Conservation (phyloP, 2,329 filamentous ascomycete species). For the Cryphonectria parasitica region DNA sequence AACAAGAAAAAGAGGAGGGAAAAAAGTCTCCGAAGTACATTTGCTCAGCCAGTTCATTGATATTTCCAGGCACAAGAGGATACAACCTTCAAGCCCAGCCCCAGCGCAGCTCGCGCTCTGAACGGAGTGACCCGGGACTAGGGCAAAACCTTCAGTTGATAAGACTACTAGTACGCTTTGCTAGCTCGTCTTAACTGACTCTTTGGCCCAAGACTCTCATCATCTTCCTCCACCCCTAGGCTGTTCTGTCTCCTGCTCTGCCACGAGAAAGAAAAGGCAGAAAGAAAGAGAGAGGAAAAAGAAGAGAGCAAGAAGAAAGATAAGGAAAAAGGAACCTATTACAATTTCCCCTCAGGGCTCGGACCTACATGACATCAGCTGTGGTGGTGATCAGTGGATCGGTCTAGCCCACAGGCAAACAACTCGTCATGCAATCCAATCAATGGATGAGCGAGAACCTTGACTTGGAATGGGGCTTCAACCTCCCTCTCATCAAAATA, state of each 20-base stretch:
- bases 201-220: neutral
- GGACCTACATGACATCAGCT: constrained; percentile 1
- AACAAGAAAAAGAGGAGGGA: neutral
- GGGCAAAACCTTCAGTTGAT: constrained; percentile 5
- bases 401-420: neutral
- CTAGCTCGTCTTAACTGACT: neutral
- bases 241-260: neutral
- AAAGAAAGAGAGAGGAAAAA: no score
- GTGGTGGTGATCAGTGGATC: neutral
- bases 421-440: constrained; percentile 1
- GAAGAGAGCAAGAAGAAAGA: no score
- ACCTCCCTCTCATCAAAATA: neutral
- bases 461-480: neutral
- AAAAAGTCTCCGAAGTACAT: neutral
- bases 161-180: neutral
- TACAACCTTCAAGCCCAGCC: neutral
- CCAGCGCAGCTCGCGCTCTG: neutral
- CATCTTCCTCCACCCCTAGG: neutral
- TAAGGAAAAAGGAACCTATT: neutral
- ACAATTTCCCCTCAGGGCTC: neutral
- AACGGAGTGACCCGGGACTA: neutral
- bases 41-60: neutral
- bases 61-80: neutral
- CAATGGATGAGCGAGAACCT: neutral
- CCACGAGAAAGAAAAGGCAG: neutral